Percentiles rank a stretch among this genome's conserved stretches.
These are phyloP conservation scores for Murraya paniculata DNA, from an alignment of 345 rosid species.

Conservation along the genomic window DNA sequence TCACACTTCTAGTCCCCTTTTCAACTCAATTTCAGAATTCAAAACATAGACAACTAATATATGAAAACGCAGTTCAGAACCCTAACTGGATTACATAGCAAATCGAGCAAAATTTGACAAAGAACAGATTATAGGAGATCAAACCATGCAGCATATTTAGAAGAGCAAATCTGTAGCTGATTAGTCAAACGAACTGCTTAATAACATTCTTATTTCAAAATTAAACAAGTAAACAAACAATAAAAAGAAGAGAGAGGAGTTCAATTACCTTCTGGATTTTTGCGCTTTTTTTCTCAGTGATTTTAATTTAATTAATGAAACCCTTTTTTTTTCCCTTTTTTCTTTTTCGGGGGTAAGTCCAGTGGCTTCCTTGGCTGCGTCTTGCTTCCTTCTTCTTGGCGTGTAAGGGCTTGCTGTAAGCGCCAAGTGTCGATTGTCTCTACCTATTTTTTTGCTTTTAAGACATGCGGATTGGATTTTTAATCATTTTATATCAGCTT, in stretches of 20 bases:
- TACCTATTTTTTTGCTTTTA: constrained; percentile 20
- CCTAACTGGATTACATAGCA: neutral
- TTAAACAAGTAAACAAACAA: neutral
- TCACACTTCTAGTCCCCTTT: neutral
- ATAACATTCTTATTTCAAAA: neutral
- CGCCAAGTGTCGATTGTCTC: constrained; percentile 45
- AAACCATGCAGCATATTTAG: neutral
- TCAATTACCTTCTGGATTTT: neutral
- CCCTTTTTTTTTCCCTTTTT: too few species aligned
- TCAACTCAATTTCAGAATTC: neutral
- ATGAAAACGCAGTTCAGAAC: neutral
- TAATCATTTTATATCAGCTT: neutral
- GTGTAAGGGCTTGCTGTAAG: constrained; percentile 14
- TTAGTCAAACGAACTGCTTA: neutral
- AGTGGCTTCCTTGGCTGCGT: constrained; percentile 14
- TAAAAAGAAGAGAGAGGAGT: neutral
- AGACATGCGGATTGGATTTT: constrained; percentile 21
- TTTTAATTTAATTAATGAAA: neutral
- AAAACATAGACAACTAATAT: neutral
- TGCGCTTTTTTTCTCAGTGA: neutral
- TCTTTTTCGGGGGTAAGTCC: neutral
- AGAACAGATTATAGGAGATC: neutral
- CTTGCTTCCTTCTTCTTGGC: constrained; percentile 20
- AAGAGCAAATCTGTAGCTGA: neutral
- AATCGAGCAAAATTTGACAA: neutral